Conservation (phyloP, 2,329 filamentous ascomycete species). For the Diaporthe citriasiana region DNA sequence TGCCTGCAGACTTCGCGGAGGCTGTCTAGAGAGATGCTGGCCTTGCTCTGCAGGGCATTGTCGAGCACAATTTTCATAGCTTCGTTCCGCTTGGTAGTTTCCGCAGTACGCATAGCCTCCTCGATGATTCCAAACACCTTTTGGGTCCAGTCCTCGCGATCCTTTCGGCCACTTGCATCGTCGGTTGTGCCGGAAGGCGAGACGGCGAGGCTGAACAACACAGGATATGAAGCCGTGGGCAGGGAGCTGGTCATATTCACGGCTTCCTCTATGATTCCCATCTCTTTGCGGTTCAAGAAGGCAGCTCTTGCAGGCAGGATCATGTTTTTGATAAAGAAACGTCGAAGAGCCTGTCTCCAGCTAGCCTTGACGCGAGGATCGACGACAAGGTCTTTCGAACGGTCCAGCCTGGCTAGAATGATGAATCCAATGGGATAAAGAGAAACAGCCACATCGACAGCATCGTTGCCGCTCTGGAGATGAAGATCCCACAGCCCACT, state of each 20-base stretch:
- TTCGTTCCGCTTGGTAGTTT: conserved; percentile 43
- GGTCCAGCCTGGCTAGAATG: conserved; percentile 58
- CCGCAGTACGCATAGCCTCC: conserved; percentile 46
- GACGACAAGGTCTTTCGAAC: conserved; percentile 45
- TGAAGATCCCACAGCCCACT: conserved; percentile 67
- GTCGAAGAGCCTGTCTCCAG: conserved; percentile 64
- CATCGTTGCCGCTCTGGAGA: conserved; percentile 63
- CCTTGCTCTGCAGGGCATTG: conserved; percentile 50
- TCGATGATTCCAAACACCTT: conserved; percentile 53
- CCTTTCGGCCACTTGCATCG: conserved; percentile 56
- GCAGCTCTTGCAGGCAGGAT: conserved; percentile 65
- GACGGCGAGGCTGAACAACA: conserved; percentile 61
- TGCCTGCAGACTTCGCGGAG: conserved; percentile 59
- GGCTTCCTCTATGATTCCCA: conserved; percentile 58
- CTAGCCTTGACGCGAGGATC: conserved; percentile 48
- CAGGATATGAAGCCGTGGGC: conserved; percentile 56
- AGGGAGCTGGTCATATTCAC: conserved; percentile 56
- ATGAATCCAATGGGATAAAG: conserved; percentile 58
- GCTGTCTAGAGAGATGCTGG: conserved; percentile 55
- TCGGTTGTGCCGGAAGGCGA: conserved; percentile 49
- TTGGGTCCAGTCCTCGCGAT: conserved; percentile 58
- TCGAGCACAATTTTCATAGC: conserved; percentile 51
- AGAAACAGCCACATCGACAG: conserved; percentile 62
- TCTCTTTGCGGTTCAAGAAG: conserved; percentile 59
- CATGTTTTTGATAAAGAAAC: conserved; percentile 65